Evolutionary conservation across 768 basidiomycete genomes (phyloP), one percentile per base, ranked within the genome.

Genomic region (Boletus patriciae): DNA sequence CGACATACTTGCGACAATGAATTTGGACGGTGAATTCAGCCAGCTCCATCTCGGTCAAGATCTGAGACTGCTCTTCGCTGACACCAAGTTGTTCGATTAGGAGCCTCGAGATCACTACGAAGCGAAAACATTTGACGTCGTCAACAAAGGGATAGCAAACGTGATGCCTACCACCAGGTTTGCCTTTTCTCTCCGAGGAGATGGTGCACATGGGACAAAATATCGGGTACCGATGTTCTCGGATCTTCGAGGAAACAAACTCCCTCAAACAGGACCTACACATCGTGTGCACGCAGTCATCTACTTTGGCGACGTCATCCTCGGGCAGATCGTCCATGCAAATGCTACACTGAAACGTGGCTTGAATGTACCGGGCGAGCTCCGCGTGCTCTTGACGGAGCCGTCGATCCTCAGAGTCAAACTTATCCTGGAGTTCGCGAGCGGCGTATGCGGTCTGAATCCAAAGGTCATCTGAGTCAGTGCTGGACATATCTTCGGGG

Each of bases 171-270:
- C 77, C 71, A 44, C 70, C 68, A n/a, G 72, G 72, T 16, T 66
- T 62, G 13, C 34, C 13, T 9, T 59, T 54, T 15, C 66, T 55
- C 11, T 59, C 63, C 31, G 70, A 64, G 16, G 73, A 66, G 15
- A 50, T 41, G 7, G 73, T 68, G 57, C 87, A 89, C 33, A 78
- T 62, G 1, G 87, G 87, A 66, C 87, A 88, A 13, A 79, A 63
- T 31, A 88, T 80, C 5, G 87, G 87, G 46, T 79, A 87, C 11
- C 76, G 77, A 50, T 76, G 77, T 37, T 83, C 82, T 16, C 74
- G 71, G 19, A 88, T 73, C 67, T 79, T 80, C 6, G 77, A 71
- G 31, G 61, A 61, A 13, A 80, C 70, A 49, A 81, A 78, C 5
- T 57, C 59, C 52, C 66, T 71, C 47, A 86, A 58, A 62, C 87